These are phyloP conservation scores for Citrus unshiu DNA, from an alignment of 345 rosid genomes.

Conservation along the genomic window DNA sequence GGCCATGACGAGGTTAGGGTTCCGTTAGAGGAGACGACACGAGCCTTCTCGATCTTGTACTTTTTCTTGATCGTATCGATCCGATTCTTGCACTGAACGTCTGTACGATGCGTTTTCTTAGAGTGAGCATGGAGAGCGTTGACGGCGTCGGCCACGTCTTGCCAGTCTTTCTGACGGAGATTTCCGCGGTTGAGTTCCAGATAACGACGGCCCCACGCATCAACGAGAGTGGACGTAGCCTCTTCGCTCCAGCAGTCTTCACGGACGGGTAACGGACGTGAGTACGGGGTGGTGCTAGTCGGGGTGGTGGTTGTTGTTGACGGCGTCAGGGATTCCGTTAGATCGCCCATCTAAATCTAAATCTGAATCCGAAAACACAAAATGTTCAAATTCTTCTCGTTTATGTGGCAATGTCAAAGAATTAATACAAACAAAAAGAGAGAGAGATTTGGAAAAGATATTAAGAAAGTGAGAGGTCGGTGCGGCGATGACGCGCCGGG, in stretches of 20 bases:
- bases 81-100: constrained; percentile 97
- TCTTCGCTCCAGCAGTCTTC: constrained; percentile 99
- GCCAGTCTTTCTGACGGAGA: constrained; percentile 99
- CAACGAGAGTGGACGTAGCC: constrained; percentile 90
- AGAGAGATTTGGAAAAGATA: background rate
- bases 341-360: constrained; percentile 33
- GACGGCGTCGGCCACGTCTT: constrained; percentile 91
- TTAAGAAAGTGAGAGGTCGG: background rate
- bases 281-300: constrained; percentile 28
- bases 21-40: constrained; percentile 60
- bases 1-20: constrained; percentile 65
- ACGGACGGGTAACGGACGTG: constrained; percentile 66
- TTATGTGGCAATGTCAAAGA: background rate
- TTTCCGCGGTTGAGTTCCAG: constrained; percentile 85
- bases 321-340: constrained; percentile 37
- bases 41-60: constrained; percentile 87
- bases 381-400: background rate
- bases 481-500: constrained; percentile 36
- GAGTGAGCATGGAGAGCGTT: constrained; percentile 81
- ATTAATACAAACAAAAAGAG: background rate
- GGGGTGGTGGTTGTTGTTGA: constrained; percentile 15
- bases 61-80: constrained; percentile 97
- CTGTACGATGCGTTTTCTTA: constrained; percentile 90
- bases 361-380: background rate
- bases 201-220: constrained; percentile 91